Evolutionary conservation across 192 early-diverging fungal genomes (phyloP), one percentile per base, ranked within the genome.

Genomic region (Dimargaris cristalligena): DNA sequence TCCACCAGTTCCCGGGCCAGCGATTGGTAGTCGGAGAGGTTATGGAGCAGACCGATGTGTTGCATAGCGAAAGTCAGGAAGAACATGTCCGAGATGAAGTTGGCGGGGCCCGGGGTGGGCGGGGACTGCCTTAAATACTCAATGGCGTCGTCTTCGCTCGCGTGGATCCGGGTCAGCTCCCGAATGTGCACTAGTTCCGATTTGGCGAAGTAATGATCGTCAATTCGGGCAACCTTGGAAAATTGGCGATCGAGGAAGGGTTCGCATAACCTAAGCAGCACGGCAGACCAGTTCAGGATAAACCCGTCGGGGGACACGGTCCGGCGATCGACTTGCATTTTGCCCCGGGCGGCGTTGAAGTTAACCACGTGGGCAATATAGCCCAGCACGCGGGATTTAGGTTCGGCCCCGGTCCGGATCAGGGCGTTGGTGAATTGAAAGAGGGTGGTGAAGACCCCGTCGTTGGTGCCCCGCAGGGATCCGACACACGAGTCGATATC

Each of bases 51-150:
- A 13, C 92, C 91, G 45, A 86, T 80, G 64, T 95, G 95, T 50
- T 87, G 74, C 8, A 84, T 74, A 14, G 76, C 72, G 13, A 94
- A 67, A 0, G 91, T 82, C 6, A 91, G 61, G 59, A 84, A 89
- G 67, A 98, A 96, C 22, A 87, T 76, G 60, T 96, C 90, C 1
- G 92, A 80, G 35, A 96, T 88, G 63, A 98, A 98, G 62, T 90
- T 86, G 32, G 78, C 63, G 22, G 74, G 49, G 22, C 54, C 49
- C 0, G 64, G 45, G 3, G 30, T 35, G 6, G 46, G 52, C 51
- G 63, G 51, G 18, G 29, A 33, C 60, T 30, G 49, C 28, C 66
- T 66, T 14, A 80, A 69, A 54, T 86, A 85, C 22, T 66, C 68
- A 50, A 90, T 86, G 11, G 78, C 76, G 41, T 71, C 54, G 38